A percentile compares a stretch with the other conserved stretches of the same genome.
Evolutionary conservation across 2,329 filamentous ascomycete genomes (phyloP).

Genomic region (Elsinoe batatas): DNA sequence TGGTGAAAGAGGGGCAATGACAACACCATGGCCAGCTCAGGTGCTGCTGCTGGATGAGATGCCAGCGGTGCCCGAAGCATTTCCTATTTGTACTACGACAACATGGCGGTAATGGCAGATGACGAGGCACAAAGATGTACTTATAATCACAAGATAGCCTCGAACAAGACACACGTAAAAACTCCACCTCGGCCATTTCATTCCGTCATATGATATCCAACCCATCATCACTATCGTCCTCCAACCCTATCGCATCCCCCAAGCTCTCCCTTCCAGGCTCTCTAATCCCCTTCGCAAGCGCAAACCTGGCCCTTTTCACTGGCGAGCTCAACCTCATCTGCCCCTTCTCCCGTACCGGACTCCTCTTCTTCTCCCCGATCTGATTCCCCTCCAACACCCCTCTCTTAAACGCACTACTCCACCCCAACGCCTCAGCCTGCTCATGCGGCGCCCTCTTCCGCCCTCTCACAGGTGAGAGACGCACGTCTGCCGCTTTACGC

Average conservation of each 20-base stretch:
- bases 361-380: constrained; percentile 14
- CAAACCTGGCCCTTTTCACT: constrained; percentile 41
- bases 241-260: constrained; percentile 28
- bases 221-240: constrained; percentile 37
- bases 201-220: constrained; percentile 36
- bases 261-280: constrained; percentile 40
- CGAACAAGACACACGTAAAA: too few relatives aligned
- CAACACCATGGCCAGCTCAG: too few relatives aligned
- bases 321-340: constrained; percentile 25
- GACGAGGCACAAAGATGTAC: neutral
- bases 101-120: neutral
- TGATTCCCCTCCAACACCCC: constrained; percentile 30
- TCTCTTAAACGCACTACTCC: constrained; percentile 37
- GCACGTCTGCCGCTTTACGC: constrained; percentile 33
- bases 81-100: neutral
- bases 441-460: constrained; percentile 27
- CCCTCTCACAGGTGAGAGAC: constrained; percentile 36
- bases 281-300: constrained; percentile 39
- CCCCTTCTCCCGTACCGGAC: constrained; percentile 22
- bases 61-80: neutral
- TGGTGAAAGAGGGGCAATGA: too few relatives aligned
- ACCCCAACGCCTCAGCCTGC: constrained; percentile 34
- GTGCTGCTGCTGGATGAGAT: too few relatives aligned
- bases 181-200: neutral
- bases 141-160: neutral